Conservation (phyloP, 352 stramenopile genomes). For the Pythium phragmitis region DNA sequence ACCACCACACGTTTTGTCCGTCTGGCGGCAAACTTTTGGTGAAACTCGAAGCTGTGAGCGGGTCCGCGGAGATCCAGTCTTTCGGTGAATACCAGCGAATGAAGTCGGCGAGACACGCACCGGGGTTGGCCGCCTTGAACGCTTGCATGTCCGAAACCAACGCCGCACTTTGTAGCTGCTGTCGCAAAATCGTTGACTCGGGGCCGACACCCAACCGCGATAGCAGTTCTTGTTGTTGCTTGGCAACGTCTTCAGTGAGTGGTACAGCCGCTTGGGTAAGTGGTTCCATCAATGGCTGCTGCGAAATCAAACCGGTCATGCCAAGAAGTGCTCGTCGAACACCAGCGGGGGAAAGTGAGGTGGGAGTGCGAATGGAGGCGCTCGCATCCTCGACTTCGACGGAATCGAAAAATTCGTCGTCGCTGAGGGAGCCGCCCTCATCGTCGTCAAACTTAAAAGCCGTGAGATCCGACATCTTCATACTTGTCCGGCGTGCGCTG, state of each 20-base stretch:
- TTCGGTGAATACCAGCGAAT: conserved; percentile 85
- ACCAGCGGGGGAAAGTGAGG: conserved; percentile 32
- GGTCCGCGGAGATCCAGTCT: conserved; percentile 63
- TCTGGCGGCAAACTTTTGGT: conserved; percentile 36
- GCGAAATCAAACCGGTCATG: conserved; percentile 44
- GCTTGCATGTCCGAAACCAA: conserved; percentile 85
- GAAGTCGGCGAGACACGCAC: conserved; percentile 68
- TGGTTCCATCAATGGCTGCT: conserved; percentile 55
- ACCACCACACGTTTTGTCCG: conserved; percentile 60
- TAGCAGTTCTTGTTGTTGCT: conserved; percentile 74
- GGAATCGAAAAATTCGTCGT: conserved; percentile 86
- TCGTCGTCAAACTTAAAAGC: conserved; percentile 35
- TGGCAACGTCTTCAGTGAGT: conserved; percentile 77
- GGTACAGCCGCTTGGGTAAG: conserved; percentile 65
- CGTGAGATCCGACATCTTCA: conserved; percentile 33
- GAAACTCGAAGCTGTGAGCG: conserved; percentile 10
- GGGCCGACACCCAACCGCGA: conserved; percentile 61
- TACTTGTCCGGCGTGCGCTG: not conserved
- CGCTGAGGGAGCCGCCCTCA: conserved; percentile 41
- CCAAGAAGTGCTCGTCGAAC: conserved; percentile 35
- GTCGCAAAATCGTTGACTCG: conserved; percentile 65
- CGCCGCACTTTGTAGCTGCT: conserved; percentile 72
- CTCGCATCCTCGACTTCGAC: conserved; percentile 46
- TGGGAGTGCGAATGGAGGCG: conserved; percentile 6
- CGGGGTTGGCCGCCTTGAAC: conserved; percentile 81